Base-by-base conservation (phyloP, 1,284 basidiomycete species). In the Marasmius sp. region DNA sequence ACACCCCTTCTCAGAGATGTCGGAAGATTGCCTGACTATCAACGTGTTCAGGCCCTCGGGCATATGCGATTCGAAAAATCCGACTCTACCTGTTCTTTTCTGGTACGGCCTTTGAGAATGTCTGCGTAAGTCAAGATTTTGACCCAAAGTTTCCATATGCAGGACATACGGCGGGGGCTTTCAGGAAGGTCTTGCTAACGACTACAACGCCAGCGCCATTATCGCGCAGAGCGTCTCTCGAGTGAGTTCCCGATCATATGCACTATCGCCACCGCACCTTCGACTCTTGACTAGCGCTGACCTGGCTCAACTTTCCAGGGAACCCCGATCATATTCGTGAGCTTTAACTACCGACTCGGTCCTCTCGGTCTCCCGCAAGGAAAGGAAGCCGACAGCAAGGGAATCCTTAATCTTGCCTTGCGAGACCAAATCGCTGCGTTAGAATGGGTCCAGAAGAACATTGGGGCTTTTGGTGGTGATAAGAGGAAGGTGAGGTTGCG, bases 321-420 rank as follows among this genome's bases (percentile, higher is more conserved):
- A 38, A 83, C 80, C 2, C 83, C 82, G 14, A 67, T 87, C 38
- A 75, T 87, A n/a, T 83, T 84, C 55, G 84, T 87, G 45, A 82
- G 78, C 34, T 68, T 81, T 66, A 79, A 81, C 64, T 81, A 83
- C 61, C 76, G 82, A 9, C 57, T 77, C 4, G 75, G 73, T 0
- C 74, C 74, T 4, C 68, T 79, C 16, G 79, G 79, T 0, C 80
- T 79, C 58, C 75, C 75, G 6, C 71, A 73, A 62, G 76, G 76
- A 1, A 49, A 64, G 6, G 76, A 78, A 60, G 75, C 76, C 12
- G 67, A 62, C 9, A 16, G 55, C n/a, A 58, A 61, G 3, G 72
- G 67, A 16, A 68, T 67, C 0, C 64, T 78, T n/a, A 78, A 79
- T 59, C 64, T 78, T 22, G 77, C 71, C 5, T 57, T 75, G 34